These are phyloP conservation scores for Adenanthera pavonina DNA, from an alignment of 306 rosid species.

Conservation along the genomic window DNA sequence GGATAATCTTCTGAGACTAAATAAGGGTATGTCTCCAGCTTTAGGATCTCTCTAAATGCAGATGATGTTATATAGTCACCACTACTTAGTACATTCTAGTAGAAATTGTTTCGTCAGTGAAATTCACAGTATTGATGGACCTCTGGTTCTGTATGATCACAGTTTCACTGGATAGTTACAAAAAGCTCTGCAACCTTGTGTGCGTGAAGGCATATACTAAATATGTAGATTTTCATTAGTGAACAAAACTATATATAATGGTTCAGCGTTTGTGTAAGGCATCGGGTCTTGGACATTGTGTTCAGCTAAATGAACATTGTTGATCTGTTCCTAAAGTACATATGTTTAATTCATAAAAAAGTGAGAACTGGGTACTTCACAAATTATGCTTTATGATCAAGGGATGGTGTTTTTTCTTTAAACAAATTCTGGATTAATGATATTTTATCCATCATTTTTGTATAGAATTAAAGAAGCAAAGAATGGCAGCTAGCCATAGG, in stretches of 20 bases:
- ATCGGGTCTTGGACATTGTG: not conserved
- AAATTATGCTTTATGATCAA: conserved; percentile 21
- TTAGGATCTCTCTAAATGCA: conserved; percentile 24
- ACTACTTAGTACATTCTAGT: conserved; percentile 24
- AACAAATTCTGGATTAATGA: conserved; percentile 21
- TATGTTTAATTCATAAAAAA: not conserved
- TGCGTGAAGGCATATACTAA: not conserved
- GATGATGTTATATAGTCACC: conserved; percentile 5
- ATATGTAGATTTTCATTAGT: conserved; percentile 26
- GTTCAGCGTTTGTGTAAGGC: not conserved
- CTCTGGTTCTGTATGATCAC: conserved; percentile 17
- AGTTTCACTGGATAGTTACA: conserved; percentile 25
- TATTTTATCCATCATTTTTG: conserved; percentile 37
- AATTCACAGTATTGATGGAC: conserved; percentile 23
- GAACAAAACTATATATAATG: conserved; percentile 5
- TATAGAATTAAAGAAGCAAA: conserved; percentile 81
- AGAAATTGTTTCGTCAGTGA: conserved; percentile 25
- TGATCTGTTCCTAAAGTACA: not conserved
- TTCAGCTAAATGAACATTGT: not conserved
- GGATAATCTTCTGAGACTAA: conserved; percentile 80
- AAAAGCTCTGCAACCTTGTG: conserved; percentile 11
- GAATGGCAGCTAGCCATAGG: conserved; percentile 52
- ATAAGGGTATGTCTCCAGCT: conserved; percentile 65
- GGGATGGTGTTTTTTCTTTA: conserved; percentile 14
- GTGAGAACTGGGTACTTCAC: not conserved